phyloP scores from a whole-genome alignment of 768 basidiomycete species.

The Trametes villosa region DNA sequence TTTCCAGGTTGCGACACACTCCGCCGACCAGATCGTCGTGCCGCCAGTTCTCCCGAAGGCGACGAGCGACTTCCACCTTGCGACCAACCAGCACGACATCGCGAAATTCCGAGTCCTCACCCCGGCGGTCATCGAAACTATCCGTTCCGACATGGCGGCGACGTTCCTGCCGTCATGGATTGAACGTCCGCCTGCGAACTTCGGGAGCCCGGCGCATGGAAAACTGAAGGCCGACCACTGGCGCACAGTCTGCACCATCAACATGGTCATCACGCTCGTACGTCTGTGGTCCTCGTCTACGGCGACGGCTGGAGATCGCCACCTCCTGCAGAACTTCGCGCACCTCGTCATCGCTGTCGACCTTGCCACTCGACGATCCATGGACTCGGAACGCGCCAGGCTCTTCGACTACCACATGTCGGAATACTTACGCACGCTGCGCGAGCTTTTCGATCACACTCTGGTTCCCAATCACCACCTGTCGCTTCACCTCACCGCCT shows the following conservation, averaged over 20 bases:
- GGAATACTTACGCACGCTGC: slow-evolving; percentile 27
- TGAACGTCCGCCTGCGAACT: slow-evolving; percentile 10
- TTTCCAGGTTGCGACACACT: neutral
- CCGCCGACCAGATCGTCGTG: neutral
- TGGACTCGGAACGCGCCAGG: slow-evolving; percentile 5
- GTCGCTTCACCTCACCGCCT: slow-evolving; percentile 36
- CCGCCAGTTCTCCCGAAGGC: neutral
- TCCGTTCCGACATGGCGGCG: neutral
- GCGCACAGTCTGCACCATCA: slow-evolving; percentile 38
- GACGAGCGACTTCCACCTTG: neutral
- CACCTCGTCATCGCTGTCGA: slow-evolving; percentile 27
- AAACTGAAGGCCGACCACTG: slow-evolving; percentile 36
- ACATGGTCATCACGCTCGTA: slow-evolving; percentile 41
- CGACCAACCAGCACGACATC: neutral
- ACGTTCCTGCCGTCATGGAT: slow-evolving; percentile 24
- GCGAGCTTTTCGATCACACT: slow-evolving; percentile 30
- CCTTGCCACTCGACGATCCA: slow-evolving; percentile 23
- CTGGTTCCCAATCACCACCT: slow-evolving; percentile 38
- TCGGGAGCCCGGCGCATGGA: slow-evolving; percentile 21
- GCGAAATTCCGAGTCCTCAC: slow-evolving; percentile 2
- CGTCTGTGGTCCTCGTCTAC: slow-evolving; percentile 37
- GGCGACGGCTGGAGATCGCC: slow-evolving; percentile 1
- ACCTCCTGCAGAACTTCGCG: slow-evolving; percentile 37
- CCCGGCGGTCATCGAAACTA: neutral
- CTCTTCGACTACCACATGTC: slow-evolving; percentile 1